Percentiles rank a stretch among this genome's conserved stretches.
Conservation (phyloP, 2,329 filamentous ascomycete genomes). For the Fonsecaea multimorphosa region DNA sequence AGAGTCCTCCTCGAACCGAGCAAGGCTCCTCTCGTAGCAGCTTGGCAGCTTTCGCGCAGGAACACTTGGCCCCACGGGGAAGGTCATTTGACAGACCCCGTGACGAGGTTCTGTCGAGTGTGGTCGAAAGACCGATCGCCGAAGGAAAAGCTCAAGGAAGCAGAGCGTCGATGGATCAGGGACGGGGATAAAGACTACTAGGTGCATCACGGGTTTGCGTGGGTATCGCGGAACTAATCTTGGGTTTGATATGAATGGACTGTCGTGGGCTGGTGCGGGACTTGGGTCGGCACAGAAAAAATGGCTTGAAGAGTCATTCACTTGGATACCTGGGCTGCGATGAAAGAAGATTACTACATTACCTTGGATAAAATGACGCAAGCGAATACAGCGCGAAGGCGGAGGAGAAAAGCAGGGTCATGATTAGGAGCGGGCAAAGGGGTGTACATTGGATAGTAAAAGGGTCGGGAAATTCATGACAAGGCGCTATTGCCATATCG, state of each 20-base stretch:
- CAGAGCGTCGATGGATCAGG: constrained; percentile 11
- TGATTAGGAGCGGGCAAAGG: background rate
- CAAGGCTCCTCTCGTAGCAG: constrained; percentile 44
- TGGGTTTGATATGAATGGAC: background rate
- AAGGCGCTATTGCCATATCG: background rate
- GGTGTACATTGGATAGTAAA: background rate
- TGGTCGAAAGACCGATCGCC: constrained; percentile 19
- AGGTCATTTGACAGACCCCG: constrained; percentile 36
- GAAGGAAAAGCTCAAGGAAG: constrained; percentile 13
- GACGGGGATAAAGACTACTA: constrained; percentile 5
- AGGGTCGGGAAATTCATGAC: background rate
- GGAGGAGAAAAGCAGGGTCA: background rate
- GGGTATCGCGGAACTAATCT: background rate
- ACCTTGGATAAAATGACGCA: background rate
- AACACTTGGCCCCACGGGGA: constrained; percentile 36
- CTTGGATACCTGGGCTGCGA: background rate
- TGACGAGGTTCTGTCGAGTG: constrained; percentile 30
- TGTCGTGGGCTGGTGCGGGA: background rate
- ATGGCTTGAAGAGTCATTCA: background rate
- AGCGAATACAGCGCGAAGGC: background rate
- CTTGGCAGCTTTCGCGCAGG: constrained; percentile 45
- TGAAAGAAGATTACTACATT: background rate
- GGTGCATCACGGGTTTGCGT: background rate
- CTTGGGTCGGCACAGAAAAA: background rate
- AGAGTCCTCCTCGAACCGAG: constrained; percentile 56